These are phyloP conservation scores for Chlorophyllum brunneum DNA, from an alignment of 768 basidiomycete genomes.

Conservation along the genomic window DNA sequence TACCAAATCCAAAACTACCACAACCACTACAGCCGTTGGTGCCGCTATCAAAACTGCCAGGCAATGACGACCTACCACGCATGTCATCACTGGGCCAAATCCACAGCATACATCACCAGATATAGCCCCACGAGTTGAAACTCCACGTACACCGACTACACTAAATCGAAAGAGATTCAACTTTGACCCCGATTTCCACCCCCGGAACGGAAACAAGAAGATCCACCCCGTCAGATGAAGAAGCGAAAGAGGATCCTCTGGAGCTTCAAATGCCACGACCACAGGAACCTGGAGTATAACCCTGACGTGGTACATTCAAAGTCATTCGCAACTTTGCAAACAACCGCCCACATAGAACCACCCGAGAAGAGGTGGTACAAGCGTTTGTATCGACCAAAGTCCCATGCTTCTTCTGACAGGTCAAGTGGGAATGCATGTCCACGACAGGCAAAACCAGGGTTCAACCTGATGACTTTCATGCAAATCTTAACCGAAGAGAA, in stretches of 20 bases:
- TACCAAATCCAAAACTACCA: slow-evolving; percentile 19
- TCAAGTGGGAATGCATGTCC: too few species aligned
- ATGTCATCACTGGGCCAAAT: slow-evolving; percentile 31
- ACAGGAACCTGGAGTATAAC: too few species aligned
- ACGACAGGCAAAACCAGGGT: too few species aligned
- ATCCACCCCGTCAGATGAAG: background rate
- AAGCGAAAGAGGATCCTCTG: background rate
- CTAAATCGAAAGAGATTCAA: background rate
- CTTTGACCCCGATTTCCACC: too few species aligned
- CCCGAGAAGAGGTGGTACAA: too few species aligned
- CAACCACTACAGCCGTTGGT: slow-evolving; percentile 20
- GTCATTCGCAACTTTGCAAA: too few species aligned
- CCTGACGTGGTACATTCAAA: too few species aligned
- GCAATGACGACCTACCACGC: slow-evolving; percentile 70
- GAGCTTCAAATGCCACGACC: background rate
- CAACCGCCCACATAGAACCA: too few species aligned
- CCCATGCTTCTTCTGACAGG: too few species aligned
- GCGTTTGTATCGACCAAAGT: too few species aligned
- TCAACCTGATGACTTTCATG: too few species aligned
- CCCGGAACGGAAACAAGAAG: background rate
- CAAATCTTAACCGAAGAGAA: too few species aligned
- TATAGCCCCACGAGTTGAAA: slow-evolving; percentile 12
- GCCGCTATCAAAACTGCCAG: slow-evolving; percentile 13
- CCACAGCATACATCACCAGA: background rate
- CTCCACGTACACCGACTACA: slow-evolving; percentile 1